Conservation (phyloP, 305 asterid genomes). For the Lippia alba region DNA sequence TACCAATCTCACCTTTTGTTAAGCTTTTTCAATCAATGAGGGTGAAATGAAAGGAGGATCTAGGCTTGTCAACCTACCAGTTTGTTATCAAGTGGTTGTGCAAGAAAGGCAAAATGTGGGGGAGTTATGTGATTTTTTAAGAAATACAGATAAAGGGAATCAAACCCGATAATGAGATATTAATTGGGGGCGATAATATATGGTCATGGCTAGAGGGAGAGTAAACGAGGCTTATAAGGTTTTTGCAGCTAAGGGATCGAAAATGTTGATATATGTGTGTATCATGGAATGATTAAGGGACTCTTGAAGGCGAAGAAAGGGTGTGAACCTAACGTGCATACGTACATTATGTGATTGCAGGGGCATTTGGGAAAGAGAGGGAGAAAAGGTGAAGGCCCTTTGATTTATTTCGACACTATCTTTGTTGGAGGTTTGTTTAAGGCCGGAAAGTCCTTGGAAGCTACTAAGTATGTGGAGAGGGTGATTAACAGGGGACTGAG, state of each 20-base stretch:
- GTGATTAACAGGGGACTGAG: constrained; percentile 60
- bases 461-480: constrained; percentile 83
- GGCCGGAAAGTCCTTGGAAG: constrained; percentile 74
- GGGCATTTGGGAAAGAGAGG: constrained; percentile 93
- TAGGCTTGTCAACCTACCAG: constrained; percentile 58
- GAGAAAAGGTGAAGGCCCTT: constrained; percentile 79
- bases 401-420: constrained; percentile 88
- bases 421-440: constrained; percentile 91
- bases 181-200: constrained; percentile 58
- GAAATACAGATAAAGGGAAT: constrained; percentile 77
- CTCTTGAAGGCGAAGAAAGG: constrained; percentile 74
- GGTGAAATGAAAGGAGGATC: constrained; percentile 47
- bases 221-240: constrained; percentile 63
- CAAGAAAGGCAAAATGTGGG: constrained; percentile 72
- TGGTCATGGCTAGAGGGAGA: constrained; percentile 69
- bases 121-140: constrained; percentile 55
- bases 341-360: constrained; percentile 84
- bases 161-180: constrained; percentile 49
- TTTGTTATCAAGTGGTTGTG: constrained; percentile 84
- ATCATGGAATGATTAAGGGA: constrained; percentile 90
- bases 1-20: no score
- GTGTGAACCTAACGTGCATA: constrained; percentile 93
- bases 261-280: constrained; percentile 57
- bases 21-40: constrained; percentile 76
- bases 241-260: constrained; percentile 54